Conservation (phyloP, 2,329 filamentous ascomycete genomes). For the Rutstroemia sp. region DNA sequence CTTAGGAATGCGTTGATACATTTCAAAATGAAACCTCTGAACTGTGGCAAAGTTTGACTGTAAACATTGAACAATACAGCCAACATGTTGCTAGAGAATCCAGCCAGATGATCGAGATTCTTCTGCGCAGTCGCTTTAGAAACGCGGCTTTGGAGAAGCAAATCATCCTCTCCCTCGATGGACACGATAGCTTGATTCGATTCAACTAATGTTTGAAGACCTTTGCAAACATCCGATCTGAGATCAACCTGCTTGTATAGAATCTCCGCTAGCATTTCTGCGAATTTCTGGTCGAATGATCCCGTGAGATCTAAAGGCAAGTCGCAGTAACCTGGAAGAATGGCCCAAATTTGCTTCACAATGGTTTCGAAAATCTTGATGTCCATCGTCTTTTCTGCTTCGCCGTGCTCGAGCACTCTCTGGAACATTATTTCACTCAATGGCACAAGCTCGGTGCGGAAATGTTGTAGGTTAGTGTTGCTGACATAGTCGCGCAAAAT, state of each 20-base stretch:
- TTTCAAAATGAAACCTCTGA: slow-evolving; percentile 81
- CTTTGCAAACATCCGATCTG: slow-evolving; percentile 79
- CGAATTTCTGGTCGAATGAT: slow-evolving; percentile 80
- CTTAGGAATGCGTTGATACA: slow-evolving; percentile 94
- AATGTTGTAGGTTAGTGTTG: slow-evolving; percentile 82
- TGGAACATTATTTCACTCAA: slow-evolving; percentile 88
- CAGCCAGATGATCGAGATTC: slow-evolving; percentile 74
- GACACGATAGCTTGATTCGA: slow-evolving; percentile 78
- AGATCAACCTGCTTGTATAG: slow-evolving; percentile 88
- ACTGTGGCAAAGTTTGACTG: slow-evolving; percentile 89
- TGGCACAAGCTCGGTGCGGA: slow-evolving; percentile 78
- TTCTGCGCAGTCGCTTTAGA: slow-evolving; percentile 66
- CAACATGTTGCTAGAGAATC: slow-evolving; percentile 79
- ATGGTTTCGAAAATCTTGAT: slow-evolving; percentile 97
- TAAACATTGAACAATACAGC: slow-evolving; percentile 99
- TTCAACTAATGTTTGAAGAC: slow-evolving; percentile 79
- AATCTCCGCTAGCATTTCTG: slow-evolving; percentile 83
- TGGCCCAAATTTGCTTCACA: slow-evolving; percentile 91
- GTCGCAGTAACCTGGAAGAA: slow-evolving; percentile 90
- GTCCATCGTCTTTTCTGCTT: slow-evolving; percentile 85
- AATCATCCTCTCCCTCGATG: slow-evolving; percentile 56
- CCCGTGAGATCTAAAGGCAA: slow-evolving; percentile 70
- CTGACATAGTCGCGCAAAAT: slow-evolving; percentile 82
- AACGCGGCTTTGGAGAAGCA: slow-evolving; percentile 72
- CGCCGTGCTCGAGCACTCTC: slow-evolving; percentile 73